Evolutionary conservation across 208 protist genomes (phyloP).

Genomic region (Trichomonas gallinae): DNA sequence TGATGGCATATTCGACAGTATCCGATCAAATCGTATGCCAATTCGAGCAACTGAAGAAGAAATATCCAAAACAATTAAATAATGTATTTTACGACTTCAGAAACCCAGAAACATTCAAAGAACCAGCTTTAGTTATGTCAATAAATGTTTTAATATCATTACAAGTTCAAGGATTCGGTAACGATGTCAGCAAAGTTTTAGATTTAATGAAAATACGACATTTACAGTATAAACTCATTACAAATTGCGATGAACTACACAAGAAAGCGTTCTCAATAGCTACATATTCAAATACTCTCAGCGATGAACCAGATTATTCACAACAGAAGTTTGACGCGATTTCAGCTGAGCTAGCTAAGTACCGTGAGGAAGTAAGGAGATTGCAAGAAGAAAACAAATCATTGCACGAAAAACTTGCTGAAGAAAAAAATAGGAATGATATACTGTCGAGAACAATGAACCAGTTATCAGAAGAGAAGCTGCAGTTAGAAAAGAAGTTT

Average conservation of each 20-base stretch:
- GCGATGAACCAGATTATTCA: not conserved
- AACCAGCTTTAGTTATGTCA: not conserved
- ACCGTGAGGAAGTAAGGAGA: not conserved
- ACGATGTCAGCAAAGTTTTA: not conserved
- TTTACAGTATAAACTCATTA: not conserved
- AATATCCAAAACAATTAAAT: not conserved
- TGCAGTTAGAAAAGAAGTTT: not conserved
- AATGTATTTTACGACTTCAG: not conserved
- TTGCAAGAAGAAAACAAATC: not conserved
- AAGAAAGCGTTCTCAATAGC: not conserved
- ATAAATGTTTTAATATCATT: not conserved
- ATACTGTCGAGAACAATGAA: not conserved
- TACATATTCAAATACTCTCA: not conserved
- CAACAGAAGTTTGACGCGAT: not conserved
- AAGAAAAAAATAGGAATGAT: not conserved
- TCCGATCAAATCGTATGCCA: not conserved
- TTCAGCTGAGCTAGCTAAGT: not conserved
- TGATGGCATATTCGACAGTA: not conserved
- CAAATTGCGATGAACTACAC: not conserved
- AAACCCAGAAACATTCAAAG: not conserved
- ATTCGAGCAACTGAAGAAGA: not conserved
- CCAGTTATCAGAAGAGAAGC: not conserved
- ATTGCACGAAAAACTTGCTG: not conserved
- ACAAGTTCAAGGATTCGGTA: not conserved
- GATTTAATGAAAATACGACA: not conserved